Evolutionary conservation across 1,284 basidiomycete species (phyloP).

Genomic region (Macrocystidia cucumis): DNA sequence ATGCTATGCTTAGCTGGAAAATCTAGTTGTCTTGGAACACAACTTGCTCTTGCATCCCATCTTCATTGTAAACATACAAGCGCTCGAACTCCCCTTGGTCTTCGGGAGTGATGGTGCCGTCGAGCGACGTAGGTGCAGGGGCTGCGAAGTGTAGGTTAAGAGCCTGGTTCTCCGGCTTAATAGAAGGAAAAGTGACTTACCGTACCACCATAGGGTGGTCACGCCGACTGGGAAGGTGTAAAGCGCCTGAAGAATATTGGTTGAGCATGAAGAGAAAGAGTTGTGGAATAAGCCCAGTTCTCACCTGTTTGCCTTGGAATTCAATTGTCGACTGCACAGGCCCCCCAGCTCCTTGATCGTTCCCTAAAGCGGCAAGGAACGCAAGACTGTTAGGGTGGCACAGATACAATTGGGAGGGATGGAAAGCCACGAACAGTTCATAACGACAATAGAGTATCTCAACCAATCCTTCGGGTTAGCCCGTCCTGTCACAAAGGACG

Average conservation of each 20-base stretch:
- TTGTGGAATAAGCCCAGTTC: constrained; percentile 5
- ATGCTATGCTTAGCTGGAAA: too few relatives aligned
- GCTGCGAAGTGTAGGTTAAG: too few relatives aligned
- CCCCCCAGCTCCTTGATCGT: constrained; percentile 46
- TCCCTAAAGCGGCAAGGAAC: constrained; percentile 24
- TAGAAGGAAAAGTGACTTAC: too few relatives aligned
- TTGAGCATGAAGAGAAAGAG: neutral
- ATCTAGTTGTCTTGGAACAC: too few relatives aligned
- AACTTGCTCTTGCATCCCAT: too few relatives aligned
- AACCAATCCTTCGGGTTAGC: constrained; percentile 45
- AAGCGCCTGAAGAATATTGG: constrained; percentile 28
- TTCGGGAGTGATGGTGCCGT: too few relatives aligned
- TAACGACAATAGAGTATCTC: constrained; percentile 59
- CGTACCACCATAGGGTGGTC: constrained; percentile 36
- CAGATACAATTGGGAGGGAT: neutral
- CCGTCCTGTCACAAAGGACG: constrained; percentile 54
- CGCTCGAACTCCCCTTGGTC: too few relatives aligned
- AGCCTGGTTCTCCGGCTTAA: too few relatives aligned
- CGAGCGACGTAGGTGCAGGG: too few relatives aligned
- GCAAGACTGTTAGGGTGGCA: neutral
- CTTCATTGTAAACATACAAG: too few relatives aligned
- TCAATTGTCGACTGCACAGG: constrained; percentile 58
- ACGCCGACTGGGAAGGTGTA: constrained; percentile 61
- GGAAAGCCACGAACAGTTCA: constrained; percentile 36
- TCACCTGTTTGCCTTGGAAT: constrained; percentile 58